Conservation (phyloP, 169 alveolate species). For the Besnoitia besnoiti region DNA sequence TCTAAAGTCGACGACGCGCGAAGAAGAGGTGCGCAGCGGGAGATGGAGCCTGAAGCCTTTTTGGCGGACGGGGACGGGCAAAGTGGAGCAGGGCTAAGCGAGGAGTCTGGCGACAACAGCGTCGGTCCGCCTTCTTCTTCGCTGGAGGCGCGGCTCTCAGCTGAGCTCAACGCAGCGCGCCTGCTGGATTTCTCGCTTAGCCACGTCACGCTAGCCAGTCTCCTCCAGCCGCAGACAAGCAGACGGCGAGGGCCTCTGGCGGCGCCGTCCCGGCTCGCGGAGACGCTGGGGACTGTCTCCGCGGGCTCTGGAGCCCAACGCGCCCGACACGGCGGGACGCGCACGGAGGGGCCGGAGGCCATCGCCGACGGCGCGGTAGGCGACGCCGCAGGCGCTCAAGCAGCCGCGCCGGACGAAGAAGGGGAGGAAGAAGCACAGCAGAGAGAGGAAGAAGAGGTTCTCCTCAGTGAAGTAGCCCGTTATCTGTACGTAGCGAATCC, state of each 20-base stretch:
- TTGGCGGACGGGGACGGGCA: not conserved
- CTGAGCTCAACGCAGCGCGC: not conserved
- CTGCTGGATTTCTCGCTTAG: not conserved
- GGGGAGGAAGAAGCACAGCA: not conserved
- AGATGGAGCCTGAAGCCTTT: not conserved
- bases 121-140: not conserved
- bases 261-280: too few species aligned
- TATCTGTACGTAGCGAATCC: slow-evolving; percentile 35
- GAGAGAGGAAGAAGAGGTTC: not conserved
- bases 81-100: not conserved
- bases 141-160: not conserved
- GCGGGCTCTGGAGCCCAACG: not conserved
- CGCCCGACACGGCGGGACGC: not conserved
- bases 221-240: not conserved
- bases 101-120: not conserved
- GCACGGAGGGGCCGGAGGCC: not conserved
- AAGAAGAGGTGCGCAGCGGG: not conserved
- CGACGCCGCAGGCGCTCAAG: not conserved
- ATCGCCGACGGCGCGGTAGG: not conserved
- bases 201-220: not conserved
- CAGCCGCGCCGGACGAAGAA: not conserved
- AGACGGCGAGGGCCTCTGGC: too few species aligned
- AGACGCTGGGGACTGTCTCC: not conserved
- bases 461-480: not conserved
- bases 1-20: not conserved